phyloP scores from a whole-genome alignment of 805 yeast species.

The Saccharomycopsis microspora region DNA sequence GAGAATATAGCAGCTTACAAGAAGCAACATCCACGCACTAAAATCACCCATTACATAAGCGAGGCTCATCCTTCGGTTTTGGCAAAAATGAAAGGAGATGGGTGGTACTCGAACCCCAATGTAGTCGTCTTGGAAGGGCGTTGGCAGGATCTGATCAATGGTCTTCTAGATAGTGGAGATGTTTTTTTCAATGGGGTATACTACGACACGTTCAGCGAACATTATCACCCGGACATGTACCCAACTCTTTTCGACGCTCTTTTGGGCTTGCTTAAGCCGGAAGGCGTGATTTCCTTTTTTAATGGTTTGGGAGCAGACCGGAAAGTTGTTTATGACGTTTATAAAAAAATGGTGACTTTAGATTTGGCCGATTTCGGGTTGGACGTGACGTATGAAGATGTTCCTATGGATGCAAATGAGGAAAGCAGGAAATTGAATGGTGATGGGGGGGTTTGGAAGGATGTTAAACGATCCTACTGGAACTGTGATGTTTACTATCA shows the following conservation, averaged over 20 bases:
- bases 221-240: conserved; percentile 70
- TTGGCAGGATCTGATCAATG: conserved; percentile 80
- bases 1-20: conserved; percentile 23
- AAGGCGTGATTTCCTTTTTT: conserved; percentile 82
- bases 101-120: conserved; percentile 69
- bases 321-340: conserved; percentile 69
- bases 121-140: conserved; percentile 78
- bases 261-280: conserved; percentile 73
- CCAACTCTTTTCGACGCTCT: conserved; percentile 63
- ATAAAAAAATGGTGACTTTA: conserved; percentile 67
- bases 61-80: conserved; percentile 95
- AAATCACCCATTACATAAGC: conserved; percentile 71
- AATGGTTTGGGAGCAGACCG: conserved; percentile 84
- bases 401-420: conserved; percentile 24
- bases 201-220: conserved; percentile 90
- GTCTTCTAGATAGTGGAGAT: conserved; percentile 38
- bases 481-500: conserved; percentile 57
- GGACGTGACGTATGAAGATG: conserved; percentile 40
- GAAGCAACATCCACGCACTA: conserved; percentile 21
- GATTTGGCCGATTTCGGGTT: conserved; percentile 77
- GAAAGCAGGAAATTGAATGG: conserved; percentile 29
- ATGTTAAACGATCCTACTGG: conserved; percentile 55
- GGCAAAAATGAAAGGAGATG: conserved; percentile 48
- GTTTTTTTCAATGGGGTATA: conserved; percentile 84
- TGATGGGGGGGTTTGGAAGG: conserved; percentile 45